These are phyloP conservation scores for Haplographium delicatum DNA, from an alignment of 495 filamentous ascomycete species.

Conservation along the genomic window DNA sequence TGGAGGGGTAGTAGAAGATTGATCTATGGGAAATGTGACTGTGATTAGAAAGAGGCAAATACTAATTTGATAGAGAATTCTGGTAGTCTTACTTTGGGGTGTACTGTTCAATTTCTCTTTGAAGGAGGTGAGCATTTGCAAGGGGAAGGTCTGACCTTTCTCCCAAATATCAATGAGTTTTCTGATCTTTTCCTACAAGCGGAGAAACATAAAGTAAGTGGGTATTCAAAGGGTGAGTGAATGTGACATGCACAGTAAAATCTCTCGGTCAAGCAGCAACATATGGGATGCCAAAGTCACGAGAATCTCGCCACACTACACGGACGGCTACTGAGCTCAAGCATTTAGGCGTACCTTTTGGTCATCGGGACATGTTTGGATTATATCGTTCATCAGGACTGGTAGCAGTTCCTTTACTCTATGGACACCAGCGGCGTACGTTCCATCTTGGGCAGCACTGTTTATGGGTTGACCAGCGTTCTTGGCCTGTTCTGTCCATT, in stretches of 20 bases:
- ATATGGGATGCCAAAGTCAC: background rate
- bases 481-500: constrained; percentile 95
- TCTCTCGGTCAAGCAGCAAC: background rate
- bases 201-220: constrained; percentile 32
- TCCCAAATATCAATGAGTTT: constrained; percentile 99
- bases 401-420: constrained; percentile 93
- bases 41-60: constrained; percentile 27
- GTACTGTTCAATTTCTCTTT: constrained; percentile 72
- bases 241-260: too few relatives aligned
- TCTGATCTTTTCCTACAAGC: constrained; percentile 83
- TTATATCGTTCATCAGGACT: constrained; percentile 91
- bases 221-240: constrained; percentile 15
- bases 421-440: constrained; percentile 90
- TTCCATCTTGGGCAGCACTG: constrained; percentile 75
- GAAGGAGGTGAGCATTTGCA: constrained; percentile 74
- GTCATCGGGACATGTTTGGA: constrained; percentile 80
- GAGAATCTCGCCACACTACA: constrained; percentile 7
- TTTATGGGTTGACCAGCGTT: constrained; percentile 74
- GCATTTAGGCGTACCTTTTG: constrained; percentile 87
- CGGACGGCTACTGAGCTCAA: constrained; percentile 13
- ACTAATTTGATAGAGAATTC: background rate
- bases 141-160: constrained; percentile 85
- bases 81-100: constrained; percentile 30
- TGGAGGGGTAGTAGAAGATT: constrained; percentile 75
- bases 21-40: constrained; percentile 32